Percentiles rank a stretch among this genome's conserved stretches.
Evolutionary conservation across 345 rosid genomes (phyloP).

Genomic region (Angophora floribunda): DNA sequence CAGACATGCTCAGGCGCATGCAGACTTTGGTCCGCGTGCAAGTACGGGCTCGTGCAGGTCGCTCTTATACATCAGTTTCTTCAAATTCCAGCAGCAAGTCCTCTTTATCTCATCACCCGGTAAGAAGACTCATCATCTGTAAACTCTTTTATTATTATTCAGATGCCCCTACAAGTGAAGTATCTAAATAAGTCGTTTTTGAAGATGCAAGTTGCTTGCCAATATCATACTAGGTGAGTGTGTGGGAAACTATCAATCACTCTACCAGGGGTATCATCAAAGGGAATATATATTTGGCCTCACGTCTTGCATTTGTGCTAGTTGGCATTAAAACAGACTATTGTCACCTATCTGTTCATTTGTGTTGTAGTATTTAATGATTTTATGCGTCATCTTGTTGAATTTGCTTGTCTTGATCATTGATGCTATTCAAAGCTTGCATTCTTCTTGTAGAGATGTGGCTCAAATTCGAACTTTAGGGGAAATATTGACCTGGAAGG

Average conservation of each 20-base stretch:
- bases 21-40: constrained; percentile 71
- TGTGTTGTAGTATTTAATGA: neutral
- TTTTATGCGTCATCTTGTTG: neutral
- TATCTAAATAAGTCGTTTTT: neutral
- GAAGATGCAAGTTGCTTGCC: neutral
- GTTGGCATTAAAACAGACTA: neutral
- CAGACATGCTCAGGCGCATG: constrained; percentile 80
- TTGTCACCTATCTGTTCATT: neutral
- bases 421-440: neutral
- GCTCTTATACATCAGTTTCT: constrained; percentile 41
- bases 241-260: neutral
- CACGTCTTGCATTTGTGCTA: neutral
- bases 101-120: constrained; percentile 30
- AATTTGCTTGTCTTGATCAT: neutral
- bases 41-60: constrained; percentile 65
- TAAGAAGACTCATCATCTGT: constrained; percentile 9
- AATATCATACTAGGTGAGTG: neutral
- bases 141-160: neutral
- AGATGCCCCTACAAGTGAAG: neutral
- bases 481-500: constrained; percentile 18
- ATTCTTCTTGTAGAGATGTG: constrained; percentile 32
- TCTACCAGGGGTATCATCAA: neutral
- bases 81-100: constrained; percentile 41
- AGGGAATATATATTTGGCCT: neutral
- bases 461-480: constrained; percentile 33